These are phyloP conservation scores for Mortierella sp. DNA, from an alignment of 371 early-diverging fungal species.

Conservation along the genomic window DNA sequence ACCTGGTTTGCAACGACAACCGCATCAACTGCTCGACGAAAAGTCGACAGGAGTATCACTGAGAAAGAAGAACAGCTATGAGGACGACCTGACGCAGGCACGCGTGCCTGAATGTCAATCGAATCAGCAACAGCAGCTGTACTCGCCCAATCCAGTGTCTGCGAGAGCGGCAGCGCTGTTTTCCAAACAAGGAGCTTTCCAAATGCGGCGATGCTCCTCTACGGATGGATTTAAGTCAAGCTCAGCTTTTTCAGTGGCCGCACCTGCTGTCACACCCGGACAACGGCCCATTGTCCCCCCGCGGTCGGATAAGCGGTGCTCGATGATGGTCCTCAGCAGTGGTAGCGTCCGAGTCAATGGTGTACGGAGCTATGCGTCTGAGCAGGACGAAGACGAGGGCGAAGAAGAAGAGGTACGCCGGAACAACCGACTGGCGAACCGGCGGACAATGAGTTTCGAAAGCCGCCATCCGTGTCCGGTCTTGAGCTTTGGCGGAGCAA, in stretches of 20 bases:
- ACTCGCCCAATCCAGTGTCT: slow-evolving; percentile 25
- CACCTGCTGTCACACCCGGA: neutral
- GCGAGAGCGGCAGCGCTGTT: slow-evolving; percentile 12
- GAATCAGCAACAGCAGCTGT: slow-evolving; percentile 8
- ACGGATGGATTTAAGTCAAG: slow-evolving; percentile 25
- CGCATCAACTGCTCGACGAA: neutral
- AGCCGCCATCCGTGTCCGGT: no score
- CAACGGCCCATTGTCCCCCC: slow-evolving; percentile 11
- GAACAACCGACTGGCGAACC: slow-evolving; percentile 1
- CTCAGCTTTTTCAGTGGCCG: neutral
- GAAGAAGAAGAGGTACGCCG: neutral
- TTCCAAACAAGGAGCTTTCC: slow-evolving; percentile 24
- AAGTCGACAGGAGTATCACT: slow-evolving; percentile 2
- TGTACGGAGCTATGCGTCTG: no score
- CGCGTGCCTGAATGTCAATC: slow-evolving; percentile 34
- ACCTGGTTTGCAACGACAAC: neutral
- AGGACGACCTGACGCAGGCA: slow-evolving; percentile 13
- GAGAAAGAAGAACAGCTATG: slow-evolving; percentile 36
- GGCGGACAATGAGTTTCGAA: slow-evolving; percentile 44
- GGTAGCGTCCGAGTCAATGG: no score
- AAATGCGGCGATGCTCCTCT: slow-evolving; percentile 45
- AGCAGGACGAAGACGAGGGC: no score
- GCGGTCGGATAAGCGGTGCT: slow-evolving; percentile 36
- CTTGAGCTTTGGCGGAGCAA: no score
- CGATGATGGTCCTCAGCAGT: slow-evolving; percentile 15